Evolutionary conservation across 164 flowering plant species (phyloP).

Genomic region (Vitis riparia): DNA sequence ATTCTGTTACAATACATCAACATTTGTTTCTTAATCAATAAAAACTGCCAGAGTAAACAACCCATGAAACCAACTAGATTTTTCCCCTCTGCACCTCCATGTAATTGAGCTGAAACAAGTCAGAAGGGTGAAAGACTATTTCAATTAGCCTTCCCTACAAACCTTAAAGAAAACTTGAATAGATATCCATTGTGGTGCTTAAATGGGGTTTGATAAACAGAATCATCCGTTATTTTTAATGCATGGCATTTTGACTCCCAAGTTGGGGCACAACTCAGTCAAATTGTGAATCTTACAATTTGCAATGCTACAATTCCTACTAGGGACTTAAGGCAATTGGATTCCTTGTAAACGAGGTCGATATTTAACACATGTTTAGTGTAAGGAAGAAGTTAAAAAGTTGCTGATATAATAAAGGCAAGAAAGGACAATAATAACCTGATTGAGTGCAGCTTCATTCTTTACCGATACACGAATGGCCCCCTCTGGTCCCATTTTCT

Average conservation of each 20-base stretch:
- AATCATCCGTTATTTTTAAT: too few species aligned
- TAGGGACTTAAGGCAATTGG: too few species aligned
- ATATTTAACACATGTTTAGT: too few species aligned
- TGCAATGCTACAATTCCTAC: too few species aligned
- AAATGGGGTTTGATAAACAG: too few species aligned
- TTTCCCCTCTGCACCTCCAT: neutral
- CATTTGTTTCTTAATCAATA: neutral
- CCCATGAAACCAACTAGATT: neutral
- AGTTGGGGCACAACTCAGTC: too few species aligned
- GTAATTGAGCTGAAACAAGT: neutral
- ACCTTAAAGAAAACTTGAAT: neutral
- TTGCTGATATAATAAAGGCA: neutral
- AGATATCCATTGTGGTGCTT: too few species aligned
- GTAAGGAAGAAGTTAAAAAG: neutral
- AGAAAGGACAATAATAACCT: constrained; percentile 40
- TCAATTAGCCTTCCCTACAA: too few species aligned
- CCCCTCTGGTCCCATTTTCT: constrained; percentile 74
- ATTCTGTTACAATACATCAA: neutral
- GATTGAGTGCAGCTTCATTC: constrained; percentile 57
- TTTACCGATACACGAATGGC: constrained; percentile 78
- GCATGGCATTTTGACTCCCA: too few species aligned
- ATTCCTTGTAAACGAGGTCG: too few species aligned
- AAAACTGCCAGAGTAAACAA: neutral
- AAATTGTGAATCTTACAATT: too few species aligned
- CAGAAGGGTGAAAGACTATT: too few species aligned